Evolutionary conservation across 2,329 filamentous ascomycete genomes (phyloP).

Genomic region (Niveomyces coronatus): DNA sequence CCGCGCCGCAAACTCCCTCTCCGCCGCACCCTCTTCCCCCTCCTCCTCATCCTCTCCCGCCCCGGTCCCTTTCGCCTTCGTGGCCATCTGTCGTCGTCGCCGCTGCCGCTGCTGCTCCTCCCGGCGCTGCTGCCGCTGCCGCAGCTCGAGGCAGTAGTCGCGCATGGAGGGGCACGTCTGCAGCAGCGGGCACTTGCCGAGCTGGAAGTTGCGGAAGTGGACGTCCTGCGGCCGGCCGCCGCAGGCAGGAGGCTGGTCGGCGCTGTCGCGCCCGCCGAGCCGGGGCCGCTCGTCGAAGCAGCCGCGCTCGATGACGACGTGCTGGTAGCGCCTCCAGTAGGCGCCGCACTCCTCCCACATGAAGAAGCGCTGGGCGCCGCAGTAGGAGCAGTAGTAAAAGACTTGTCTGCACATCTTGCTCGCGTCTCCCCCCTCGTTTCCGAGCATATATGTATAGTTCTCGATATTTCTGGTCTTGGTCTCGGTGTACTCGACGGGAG

Average conservation of each 20-base stretch:
- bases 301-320: constrained; percentile 6
- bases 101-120: neutral
- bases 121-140: neutral
- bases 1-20: constrained; percentile 1
- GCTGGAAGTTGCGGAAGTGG: neutral
- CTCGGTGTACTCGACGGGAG: no score
- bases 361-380: constrained; percentile 3
- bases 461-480: no score
- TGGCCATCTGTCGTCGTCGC: neutral
- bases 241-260: neutral
- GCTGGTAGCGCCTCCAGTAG: constrained; percentile 6
- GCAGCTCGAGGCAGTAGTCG: no score
- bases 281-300: constrained; percentile 2
- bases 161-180: neutral
- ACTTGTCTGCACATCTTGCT: constrained; percentile 2
- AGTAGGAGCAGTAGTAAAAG: neutral
- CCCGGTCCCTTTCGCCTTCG: neutral
- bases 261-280: neutral
- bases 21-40: neutral
- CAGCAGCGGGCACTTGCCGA: neutral
- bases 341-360: constrained; percentile 4
- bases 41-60: neutral
- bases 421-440: neutral
- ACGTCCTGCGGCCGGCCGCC: neutral
- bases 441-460: no score